These are phyloP conservation scores for Beverwykella pulmonaria DNA, from an alignment of 495 filamentous ascomycete species.

Conservation along the genomic window DNA sequence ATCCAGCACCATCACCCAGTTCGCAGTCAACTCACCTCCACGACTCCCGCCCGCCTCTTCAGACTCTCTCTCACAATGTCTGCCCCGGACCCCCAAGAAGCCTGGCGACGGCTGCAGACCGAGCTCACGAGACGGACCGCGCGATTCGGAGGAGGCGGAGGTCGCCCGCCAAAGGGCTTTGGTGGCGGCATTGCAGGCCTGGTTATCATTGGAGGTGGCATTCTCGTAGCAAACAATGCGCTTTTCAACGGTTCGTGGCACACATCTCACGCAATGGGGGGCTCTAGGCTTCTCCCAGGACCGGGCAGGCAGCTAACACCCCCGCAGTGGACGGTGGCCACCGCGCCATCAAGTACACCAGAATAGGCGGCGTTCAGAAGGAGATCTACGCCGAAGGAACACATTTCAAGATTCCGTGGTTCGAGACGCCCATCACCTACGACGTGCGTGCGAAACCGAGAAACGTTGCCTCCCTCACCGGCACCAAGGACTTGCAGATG, in stretches of 20 bases:
- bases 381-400: constrained; percentile 98
- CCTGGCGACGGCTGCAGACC: constrained; percentile 65
- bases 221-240: constrained; percentile 71
- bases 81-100: constrained; percentile 60
- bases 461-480: constrained; percentile 94
- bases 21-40: background rate
- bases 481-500: constrained; percentile 99
- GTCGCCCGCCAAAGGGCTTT: constrained; percentile 42
- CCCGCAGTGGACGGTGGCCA: constrained; percentile 90
- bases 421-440: constrained; percentile 95
- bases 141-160: constrained; percentile 55
- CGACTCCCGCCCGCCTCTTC: background rate
- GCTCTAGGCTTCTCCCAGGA: background rate
- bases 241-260: constrained; percentile 79
- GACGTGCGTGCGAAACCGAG: constrained; percentile 97
- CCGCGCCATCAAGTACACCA: constrained; percentile 96
- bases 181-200: constrained; percentile 49
- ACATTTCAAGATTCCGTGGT: constrained; percentile 90
- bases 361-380: constrained; percentile 90
- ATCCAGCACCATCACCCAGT: constrained; percentile 7
- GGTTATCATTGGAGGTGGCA: constrained; percentile 65
- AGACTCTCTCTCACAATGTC: constrained; percentile 23
- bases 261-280: background rate
- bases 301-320: background rate
- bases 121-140: constrained; percentile 47